Evolutionary conservation across 1,284 basidiomycete species (phyloP).

Genomic region (Puccinia horiana): DNA sequence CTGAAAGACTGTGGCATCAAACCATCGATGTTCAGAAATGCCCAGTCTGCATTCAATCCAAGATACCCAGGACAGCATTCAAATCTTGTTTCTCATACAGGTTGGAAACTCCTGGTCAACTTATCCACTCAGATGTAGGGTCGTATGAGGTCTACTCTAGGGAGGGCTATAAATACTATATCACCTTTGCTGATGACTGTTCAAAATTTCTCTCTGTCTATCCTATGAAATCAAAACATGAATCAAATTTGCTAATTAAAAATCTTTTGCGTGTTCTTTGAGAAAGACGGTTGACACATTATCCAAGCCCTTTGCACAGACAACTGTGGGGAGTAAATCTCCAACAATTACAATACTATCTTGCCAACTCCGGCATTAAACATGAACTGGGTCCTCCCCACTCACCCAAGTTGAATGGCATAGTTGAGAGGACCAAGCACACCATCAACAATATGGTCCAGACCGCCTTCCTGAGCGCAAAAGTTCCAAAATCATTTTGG

Average conservation of each 20-base stretch:
- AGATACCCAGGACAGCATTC: not conserved
- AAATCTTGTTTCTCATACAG: not conserved
- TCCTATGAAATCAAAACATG: constrained; percentile 9
- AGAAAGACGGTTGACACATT: not conserved
- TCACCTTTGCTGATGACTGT: constrained; percentile 7
- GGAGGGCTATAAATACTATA: not conserved
- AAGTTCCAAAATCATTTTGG: constrained; percentile 2
- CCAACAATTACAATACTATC: too few species aligned
- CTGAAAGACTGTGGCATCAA: not conserved
- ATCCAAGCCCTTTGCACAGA: not conserved
- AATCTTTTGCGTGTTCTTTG: not conserved
- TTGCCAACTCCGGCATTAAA: not conserved
- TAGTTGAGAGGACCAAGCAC: constrained; percentile 9
- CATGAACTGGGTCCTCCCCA: constrained; percentile 33
- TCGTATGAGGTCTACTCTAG: not conserved
- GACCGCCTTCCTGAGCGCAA: not conserved
- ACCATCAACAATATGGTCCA: not conserved
- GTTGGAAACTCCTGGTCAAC: not conserved
- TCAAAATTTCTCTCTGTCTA: not conserved
- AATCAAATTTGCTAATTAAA: not conserved
- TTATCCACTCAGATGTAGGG: too few species aligned
- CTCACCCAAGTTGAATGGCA: constrained; percentile 20
- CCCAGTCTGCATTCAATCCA: not conserved
- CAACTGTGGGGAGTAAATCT: not conserved
- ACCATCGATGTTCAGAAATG: not conserved